Evolutionary conservation across 768 basidiomycete species (phyloP), one percentile per base, ranked within the genome.

Genomic region (Mycena haematopus): DNA sequence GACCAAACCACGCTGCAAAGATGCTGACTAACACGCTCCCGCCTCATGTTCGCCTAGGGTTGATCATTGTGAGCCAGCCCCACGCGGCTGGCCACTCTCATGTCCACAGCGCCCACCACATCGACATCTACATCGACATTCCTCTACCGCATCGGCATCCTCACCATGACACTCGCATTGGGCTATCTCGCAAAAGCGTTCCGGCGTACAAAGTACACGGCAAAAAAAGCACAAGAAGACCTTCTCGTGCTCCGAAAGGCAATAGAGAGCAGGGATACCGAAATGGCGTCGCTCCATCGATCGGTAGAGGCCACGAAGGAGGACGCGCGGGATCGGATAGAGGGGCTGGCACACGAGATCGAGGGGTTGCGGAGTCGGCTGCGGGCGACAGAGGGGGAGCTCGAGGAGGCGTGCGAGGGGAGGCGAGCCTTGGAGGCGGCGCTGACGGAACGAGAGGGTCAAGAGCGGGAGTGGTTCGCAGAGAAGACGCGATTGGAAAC

Each of bases 201-300:
- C 54, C 22, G n/a, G 15, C 58, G 58, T 47, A 52, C 63, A 31
- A 59, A 56, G 27, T 6, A 54, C 52, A n/a, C 40, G 19, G 3
- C 61, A n/a, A 59, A 56, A 59, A 35, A 24, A 31, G 49, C 58
- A 25, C 54, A 65, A 35, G 58, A 51, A 7, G 63, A 65, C 44
- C 58, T 65, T 60, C 58, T 65, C 44, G 49, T 52, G 54, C 63
- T 65, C 54, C 63, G 63, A 49, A 65, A 65, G 58, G 63, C 58
- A 56, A 60, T 65, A 33, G 63, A 65, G 38, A 21, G 42, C 47
- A 65, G 27, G 27, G 63, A 65, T 10, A 38, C 58, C 19, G 63
- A 65, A 33, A 35, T 65, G 58, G 58, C 54, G 38, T 56, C 58
- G 24, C 50, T 65, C 25, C 58, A 52, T 24, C 58, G 54, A 51